Base-by-base conservation (phyloP, 1,139 yeast genomes). In the Saccharomyces hybrid region DNA sequence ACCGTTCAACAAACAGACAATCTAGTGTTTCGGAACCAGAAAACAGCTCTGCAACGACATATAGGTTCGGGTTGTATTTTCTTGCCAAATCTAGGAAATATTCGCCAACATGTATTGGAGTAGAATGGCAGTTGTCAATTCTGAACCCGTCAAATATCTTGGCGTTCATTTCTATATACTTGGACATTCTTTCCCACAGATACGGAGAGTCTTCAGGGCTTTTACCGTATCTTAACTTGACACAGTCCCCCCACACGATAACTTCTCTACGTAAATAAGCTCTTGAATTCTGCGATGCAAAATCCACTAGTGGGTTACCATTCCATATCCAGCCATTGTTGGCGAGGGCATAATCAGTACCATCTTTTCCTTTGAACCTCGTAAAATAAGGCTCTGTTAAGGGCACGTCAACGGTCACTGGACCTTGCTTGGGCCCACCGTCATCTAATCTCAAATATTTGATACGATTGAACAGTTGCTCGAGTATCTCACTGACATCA, bases 261-360 rank as follows among this genome's bases (percentile, higher is more conserved):
- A 93, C 96, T 69, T 93, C 96, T 68, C 99, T 81, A 55, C 96
- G 78, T 54, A 93, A 73, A 66, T 93, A 93, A 2, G 96, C 93
- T 64, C 82, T 85, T 9, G 96, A 83, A 55, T 83, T 63, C 34
- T 77, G 72, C 0, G 96, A 87, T 0, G 98, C 99, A 77, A 91
- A 93, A 69, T 93, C 98, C 5, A 89, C 85, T 57, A 91, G 72
- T 2, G 98, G 97, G 62, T 91, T 85, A 13, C 96, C 97, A 53
- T 90, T 93, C 99, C 99, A 93, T 55, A 93, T 90, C 98, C 98
- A 93, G 48, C 99, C 99, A 66, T 93, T 93, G 67, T 93, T 93
- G 5, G 96, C 98, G 57, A 93, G 74, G 1, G 91, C 88, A 47
- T 82, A 83, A 1, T 76, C 71, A 49, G 78, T 76, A 3, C 89